Conservation (phyloP, 371 early-diverging fungal species). For the Zychaea mexicana region DNA sequence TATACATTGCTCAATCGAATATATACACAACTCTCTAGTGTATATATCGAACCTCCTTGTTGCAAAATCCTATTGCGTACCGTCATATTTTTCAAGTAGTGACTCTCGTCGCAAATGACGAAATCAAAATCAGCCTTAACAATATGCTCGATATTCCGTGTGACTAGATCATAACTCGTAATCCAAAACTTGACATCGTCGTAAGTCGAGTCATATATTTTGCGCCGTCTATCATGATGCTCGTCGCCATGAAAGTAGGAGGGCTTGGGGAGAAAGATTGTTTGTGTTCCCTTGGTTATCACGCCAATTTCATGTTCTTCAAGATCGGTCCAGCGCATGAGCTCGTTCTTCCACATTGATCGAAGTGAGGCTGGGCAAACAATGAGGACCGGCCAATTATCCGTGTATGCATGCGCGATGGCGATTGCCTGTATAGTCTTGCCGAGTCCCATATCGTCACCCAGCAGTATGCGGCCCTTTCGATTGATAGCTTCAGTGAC, state of each 20-base stretch:
- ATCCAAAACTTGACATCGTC: constrained; percentile 39
- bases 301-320: constrained; percentile 37
- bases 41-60: background rate
- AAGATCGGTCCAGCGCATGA: constrained; percentile 52
- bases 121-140: constrained; percentile 22
- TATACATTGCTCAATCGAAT: no score
- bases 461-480: constrained; percentile 72
- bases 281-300: constrained; percentile 16
- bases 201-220: no score
- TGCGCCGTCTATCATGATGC: no score
- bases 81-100: constrained; percentile 54
- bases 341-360: constrained; percentile 56
- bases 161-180: constrained; percentile 41
- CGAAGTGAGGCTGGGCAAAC: constrained; percentile 62
- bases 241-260: no score
- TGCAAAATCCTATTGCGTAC: constrained; percentile 14
- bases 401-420: constrained; percentile 49
- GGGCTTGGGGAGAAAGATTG: background rate
- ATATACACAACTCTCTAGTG: background rate
- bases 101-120: constrained; percentile 48
- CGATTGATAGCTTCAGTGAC: constrained; percentile 46
- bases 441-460: constrained; percentile 97
- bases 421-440: constrained; percentile 91
- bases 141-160: constrained; percentile 39
- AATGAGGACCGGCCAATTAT: constrained; percentile 63